phyloP scores from a whole-genome alignment of 306 rosid genomes.

The Gastrolobium villosum region DNA sequence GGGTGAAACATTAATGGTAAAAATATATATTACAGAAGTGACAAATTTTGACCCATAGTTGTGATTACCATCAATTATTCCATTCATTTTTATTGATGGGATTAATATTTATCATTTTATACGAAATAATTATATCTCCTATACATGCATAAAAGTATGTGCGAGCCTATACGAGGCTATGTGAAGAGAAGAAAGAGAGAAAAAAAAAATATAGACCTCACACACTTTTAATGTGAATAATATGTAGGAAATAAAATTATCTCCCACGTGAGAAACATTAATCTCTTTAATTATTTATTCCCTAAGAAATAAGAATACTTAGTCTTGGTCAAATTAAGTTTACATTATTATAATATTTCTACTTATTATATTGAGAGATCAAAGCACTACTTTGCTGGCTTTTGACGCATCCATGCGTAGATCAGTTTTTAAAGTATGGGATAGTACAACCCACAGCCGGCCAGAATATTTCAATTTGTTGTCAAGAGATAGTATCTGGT shows the following conservation, averaged over 20 bases:
- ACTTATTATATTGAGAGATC: background rate
- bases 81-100: background rate
- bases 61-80: background rate
- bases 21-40: background rate
- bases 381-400: background rate
- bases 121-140: too few species aligned
- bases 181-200: too few species aligned
- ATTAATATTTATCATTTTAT: too few species aligned
- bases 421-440: background rate
- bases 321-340: conserved; percentile 37
- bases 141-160: too few species aligned
- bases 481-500: background rate
- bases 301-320: background rate
- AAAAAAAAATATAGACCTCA: too few species aligned
- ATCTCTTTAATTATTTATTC: background rate
- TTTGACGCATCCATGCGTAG: background rate
- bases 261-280: too few species aligned
- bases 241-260: too few species aligned
- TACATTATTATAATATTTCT: background rate
- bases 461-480: background rate
- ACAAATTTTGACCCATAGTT: background rate
- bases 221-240: too few species aligned
- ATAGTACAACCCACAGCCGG: background rate
- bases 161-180: too few species aligned
- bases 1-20: background rate